phyloP scores from a whole-genome alignment of 2,329 filamentous ascomycete species.

The Delphinella strobiligena region DNA sequence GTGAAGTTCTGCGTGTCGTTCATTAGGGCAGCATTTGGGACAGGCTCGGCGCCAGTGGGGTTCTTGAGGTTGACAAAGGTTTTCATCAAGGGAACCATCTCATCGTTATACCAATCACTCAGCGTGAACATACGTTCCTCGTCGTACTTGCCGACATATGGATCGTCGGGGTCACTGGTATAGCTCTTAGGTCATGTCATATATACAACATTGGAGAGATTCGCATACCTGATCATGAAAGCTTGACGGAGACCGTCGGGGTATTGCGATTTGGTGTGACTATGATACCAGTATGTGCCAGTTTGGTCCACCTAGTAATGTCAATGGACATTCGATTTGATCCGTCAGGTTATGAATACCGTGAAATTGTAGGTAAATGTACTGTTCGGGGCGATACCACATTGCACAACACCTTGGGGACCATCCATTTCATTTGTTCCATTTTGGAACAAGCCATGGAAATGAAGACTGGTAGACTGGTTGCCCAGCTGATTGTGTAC shows the following conservation, averaged over 20 bases:
- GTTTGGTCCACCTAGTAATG: conserved; percentile 28
- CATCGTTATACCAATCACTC: conserved; percentile 62
- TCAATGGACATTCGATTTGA: too few species aligned
- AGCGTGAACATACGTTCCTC: conserved; percentile 54
- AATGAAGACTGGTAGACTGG: conserved; percentile 55
- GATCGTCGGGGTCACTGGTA: conserved; percentile 47
- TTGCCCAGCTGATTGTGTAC: conserved; percentile 57
- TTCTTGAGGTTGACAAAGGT: conserved; percentile 43
- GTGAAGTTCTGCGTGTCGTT: conserved; percentile 45
- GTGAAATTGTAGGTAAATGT: conserved; percentile 58
- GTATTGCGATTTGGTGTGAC: conserved; percentile 50
- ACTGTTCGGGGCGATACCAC: conserved; percentile 49
- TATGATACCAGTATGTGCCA: conserved; percentile 50
- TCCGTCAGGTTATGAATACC: conserved; percentile 26
- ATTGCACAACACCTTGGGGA: conserved; percentile 54
- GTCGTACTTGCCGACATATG: conserved; percentile 40
- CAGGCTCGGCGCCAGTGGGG: conserved; percentile 50
- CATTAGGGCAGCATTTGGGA: conserved; percentile 52
- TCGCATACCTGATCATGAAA: conserved; percentile 38
- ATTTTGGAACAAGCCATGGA: conserved; percentile 68
- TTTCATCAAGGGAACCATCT: conserved; percentile 20
- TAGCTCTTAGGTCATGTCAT: neutral
- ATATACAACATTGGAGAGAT: neutral
- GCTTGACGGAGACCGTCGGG: conserved; percentile 58
- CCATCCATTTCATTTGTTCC: conserved; percentile 67